Evolutionary conservation across 345 rosid genomes (phyloP), one percentile per base, ranked within the genome.

Genomic region (Citrus australasica): DNA sequence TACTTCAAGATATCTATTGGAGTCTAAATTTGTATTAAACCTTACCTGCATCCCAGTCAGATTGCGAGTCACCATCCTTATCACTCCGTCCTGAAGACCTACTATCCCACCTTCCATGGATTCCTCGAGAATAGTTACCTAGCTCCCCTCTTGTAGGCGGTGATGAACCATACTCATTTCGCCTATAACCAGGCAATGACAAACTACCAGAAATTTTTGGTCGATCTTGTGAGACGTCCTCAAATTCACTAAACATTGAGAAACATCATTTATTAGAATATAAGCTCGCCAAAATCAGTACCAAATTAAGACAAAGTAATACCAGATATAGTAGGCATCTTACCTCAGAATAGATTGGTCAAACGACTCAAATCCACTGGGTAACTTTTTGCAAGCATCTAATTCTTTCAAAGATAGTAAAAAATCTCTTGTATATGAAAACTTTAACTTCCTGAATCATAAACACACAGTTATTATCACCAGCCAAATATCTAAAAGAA

Each of bases 21-120:
- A 8, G 60, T 11, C 56, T 11, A 56, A 9, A 35, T 30, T 19
- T 3, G 24, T 9, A 72, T 35, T 56, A 35, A 55, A 33, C 51
- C 32, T 53, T 59, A 94, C 98, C 98, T 82, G 98, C 82, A 81
- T 96, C 97, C 82, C 77, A 61, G 67, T 92, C 98, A 81, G 92
- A 87, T 46, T 89, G 97, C 5, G 92, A 85, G 80, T 90, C 99
- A 65, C 87, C 71, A 68, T 92, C 98, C 78, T 85, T 92, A 56
- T 96, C 98, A 78, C 86, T 89, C 86, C 91, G 87, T 69, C 93
- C 97, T 59, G 90, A 87, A 68, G 98, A 88, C 74, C 92, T 91
- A 76, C 89, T 86, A 71, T 96, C 99, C 97, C 99, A 92, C 77
- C 92, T 89, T 83, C 97, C 98, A 79, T 85, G 92, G 59, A 48